phyloP scores from a whole-genome alignment of 306 rosid genomes.

The Pterocarpus macrocarpus region DNA sequence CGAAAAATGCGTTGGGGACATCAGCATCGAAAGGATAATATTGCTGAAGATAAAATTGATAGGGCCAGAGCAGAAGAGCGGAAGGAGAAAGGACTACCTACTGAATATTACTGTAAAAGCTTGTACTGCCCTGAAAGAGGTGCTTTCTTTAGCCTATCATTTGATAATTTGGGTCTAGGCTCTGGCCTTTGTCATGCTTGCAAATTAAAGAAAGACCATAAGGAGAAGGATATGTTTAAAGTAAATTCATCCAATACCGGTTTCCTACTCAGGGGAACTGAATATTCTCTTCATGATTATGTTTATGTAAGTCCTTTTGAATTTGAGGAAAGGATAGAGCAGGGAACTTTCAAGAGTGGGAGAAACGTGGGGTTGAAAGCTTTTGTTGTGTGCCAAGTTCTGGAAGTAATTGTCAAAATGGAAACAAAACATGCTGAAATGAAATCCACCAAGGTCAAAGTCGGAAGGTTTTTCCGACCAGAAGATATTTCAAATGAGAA shows the following conservation, averaged over 20 bases:
- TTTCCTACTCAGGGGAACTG: conserved; percentile 64
- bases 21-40: conserved; percentile 77
- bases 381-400: conserved; percentile 82
- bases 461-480: conserved; percentile 89
- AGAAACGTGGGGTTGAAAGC: conserved; percentile 90
- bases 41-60: conserved; percentile 60
- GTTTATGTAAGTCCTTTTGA: conserved; percentile 71
- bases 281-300: conserved; percentile 72
- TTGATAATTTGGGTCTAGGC: conserved; percentile 75
- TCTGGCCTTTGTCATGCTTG: conserved; percentile 84
- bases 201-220: conserved; percentile 58
- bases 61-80: conserved; percentile 87
- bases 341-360: conserved; percentile 72
- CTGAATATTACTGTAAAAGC: conserved; percentile 85
- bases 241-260: conserved; percentile 67
- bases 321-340: conserved; percentile 67
- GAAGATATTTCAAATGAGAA: conserved; percentile 85
- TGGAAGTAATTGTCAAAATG: conserved; percentile 63
- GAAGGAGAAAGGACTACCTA: conserved; percentile 75
- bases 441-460: conserved; percentile 69
- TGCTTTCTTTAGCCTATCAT: conserved; percentile 75
- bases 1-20: conserved; percentile 77
- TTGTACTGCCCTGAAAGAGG: conserved; percentile 91
- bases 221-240: conserved; percentile 65
- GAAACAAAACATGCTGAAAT: conserved; percentile 58